These are phyloP conservation scores for Naganishia antarctica DNA, from an alignment of 768 basidiomycete species.

Conservation along the genomic window DNA sequence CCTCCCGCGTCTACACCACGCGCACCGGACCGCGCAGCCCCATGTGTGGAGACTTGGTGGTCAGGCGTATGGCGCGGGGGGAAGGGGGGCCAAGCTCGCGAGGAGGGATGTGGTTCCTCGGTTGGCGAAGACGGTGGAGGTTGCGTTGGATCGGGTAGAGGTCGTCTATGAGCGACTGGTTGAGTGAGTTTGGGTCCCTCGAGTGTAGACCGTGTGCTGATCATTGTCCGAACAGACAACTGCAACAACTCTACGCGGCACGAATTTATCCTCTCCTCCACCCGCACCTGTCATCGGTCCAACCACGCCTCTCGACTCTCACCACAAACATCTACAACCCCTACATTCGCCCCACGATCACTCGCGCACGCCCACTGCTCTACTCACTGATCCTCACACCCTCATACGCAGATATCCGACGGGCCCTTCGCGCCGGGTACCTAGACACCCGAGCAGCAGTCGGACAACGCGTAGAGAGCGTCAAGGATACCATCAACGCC, in stretches of 20 bases:
- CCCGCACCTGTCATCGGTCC: constrained; percentile 18
- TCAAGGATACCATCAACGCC: constrained; percentile 21
- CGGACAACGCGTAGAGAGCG: constrained; percentile 8
- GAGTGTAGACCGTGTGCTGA: neutral
- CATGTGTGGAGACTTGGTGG: neutral
- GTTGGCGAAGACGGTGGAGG: constrained; percentile 1
- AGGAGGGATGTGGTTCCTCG: constrained; percentile 13
- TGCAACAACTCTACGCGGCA: constrained; percentile 5
- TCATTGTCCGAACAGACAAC: neutral
- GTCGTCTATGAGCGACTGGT: constrained; percentile 3
- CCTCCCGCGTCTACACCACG: constrained; percentile 13
- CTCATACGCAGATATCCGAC: constrained; percentile 24
- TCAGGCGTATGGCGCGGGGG: neutral
- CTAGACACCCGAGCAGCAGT: constrained; percentile 15
- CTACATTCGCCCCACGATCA: constrained; percentile 3
- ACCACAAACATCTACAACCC: constrained; percentile 20
- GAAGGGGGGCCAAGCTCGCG: neutral
- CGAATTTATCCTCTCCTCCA: constrained; percentile 23
- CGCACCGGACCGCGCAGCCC: constrained; percentile 12
- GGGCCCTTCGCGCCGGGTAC: constrained; percentile 4
- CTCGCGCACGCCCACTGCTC: constrained; percentile 16
- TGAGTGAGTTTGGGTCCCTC: neutral
- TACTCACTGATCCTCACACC: constrained; percentile 26
- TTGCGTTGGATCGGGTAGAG: constrained; percentile 19
- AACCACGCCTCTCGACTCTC: constrained; percentile 19